Base-by-base conservation (phyloP, 345 rosid species). In the Garcia nutans region DNA sequence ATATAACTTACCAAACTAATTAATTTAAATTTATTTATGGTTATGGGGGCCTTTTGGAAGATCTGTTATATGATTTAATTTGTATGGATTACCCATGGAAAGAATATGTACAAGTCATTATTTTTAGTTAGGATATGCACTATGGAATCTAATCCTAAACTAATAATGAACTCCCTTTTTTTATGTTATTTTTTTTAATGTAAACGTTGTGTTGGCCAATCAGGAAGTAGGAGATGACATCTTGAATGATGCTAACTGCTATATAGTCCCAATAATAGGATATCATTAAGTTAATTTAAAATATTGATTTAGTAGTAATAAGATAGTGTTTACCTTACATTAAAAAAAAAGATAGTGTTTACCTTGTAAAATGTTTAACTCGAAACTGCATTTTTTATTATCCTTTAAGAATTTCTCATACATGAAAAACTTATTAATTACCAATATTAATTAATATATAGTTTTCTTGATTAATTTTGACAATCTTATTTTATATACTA, bases 11-110 rank as follows among this genome's bases (percentile, higher is more conserved):
- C 37, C 37, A 33, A 33, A 33, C 37, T 33, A 33, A 33, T 33
- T 33, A 2, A 5, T n/a, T 33, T 63, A 45, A 73, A 47, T 60
- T 16, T 50, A 13, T 19, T 33, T 17, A 31, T 74, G 58, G n/a
- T 66, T n/a, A 20, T 69, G 74, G 26, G 61, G 41, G 74, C 74
- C 79, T 62, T 7, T 33, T 59, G 74, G 74, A 69, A 59, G 59
- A 59, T 24, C 74, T 2, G n/a, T 58, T 59, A 26, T 31, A 45
- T 50, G 10, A 20, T 74, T 45, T 5, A 54, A 13, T 54, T 54
- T 50, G 31, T 31, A 20, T 62, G 28, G 33, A 33, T 33, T 28
- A 45, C 50, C 22, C 1, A 26, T 37, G 9, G 22, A 56, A 8
- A 49, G 42, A 1, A 55, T 17, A 9, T 52, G 20, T 8, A 54